phyloP scores from a whole-genome alignment of 2,329 filamentous ascomycete species.

The Zopfia rhizophila region DNA sequence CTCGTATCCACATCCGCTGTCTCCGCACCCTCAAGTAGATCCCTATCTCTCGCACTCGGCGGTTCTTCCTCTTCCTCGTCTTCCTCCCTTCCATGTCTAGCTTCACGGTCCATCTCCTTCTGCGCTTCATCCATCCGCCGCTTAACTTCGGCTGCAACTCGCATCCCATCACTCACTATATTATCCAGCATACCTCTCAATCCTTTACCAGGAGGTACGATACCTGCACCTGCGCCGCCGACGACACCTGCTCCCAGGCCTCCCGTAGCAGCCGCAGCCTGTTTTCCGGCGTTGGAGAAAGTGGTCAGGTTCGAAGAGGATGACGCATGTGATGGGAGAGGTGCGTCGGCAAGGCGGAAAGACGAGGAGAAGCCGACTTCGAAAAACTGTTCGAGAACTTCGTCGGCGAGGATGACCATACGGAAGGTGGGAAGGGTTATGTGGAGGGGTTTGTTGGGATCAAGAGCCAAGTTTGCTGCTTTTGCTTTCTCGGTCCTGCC shows the following conservation, averaged over 20 bases:
- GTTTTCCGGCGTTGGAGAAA: slow-evolving; percentile 74
- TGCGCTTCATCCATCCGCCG: slow-evolving; percentile 96
- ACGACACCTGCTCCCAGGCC: slow-evolving; percentile 56
- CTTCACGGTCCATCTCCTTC: slow-evolving; percentile 85
- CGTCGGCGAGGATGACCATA: slow-evolving; percentile 97
- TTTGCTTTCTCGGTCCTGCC: slow-evolving; percentile 66
- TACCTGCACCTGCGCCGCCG: slow-evolving; percentile 58
- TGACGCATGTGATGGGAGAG: slow-evolving; percentile 59
- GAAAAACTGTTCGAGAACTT: slow-evolving; percentile 95
- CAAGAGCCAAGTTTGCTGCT: slow-evolving; percentile 87
- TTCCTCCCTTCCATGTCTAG: slow-evolving; percentile 63
- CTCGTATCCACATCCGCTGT: slow-evolving; percentile 54
- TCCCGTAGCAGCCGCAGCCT: slow-evolving; percentile 54
- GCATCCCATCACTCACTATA: slow-evolving; percentile 97
- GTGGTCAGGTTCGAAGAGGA: slow-evolving; percentile 81
- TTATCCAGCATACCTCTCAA: slow-evolving; percentile 94
- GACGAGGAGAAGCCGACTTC: slow-evolving; percentile 94
- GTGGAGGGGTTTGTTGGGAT: slow-evolving; percentile 91
- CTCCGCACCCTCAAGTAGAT: slow-evolving; percentile 62
- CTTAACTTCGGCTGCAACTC: slow-evolving; percentile 90
- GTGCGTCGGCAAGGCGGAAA: slow-evolving; percentile 82
- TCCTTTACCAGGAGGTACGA: slow-evolving; percentile 74
- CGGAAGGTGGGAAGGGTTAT: slow-evolving; percentile 98
- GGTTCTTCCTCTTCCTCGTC: slow-evolving; percentile 74
- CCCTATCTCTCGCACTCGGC: slow-evolving; percentile 49